Conservation (phyloP, 352 stramenopile species). For the Plasmopara muralis region DNA sequence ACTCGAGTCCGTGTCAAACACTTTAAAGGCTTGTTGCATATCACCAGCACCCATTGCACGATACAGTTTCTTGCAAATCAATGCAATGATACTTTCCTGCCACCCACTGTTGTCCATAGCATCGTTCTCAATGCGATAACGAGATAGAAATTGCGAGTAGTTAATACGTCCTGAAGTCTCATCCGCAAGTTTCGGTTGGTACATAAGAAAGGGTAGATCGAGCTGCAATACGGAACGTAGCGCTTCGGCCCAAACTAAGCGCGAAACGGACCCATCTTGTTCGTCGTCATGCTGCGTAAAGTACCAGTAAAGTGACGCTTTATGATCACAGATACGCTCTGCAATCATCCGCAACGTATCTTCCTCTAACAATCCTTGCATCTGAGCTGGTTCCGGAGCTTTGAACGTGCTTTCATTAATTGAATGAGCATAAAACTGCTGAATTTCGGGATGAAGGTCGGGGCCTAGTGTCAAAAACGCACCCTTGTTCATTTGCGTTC, state of each 20-base stretch:
- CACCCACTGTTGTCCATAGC: constrained; percentile 78
- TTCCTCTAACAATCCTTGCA: constrained; percentile 80
- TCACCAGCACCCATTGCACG: constrained; percentile 86
- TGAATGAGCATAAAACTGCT: constrained; percentile 91
- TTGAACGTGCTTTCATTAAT: constrained; percentile 80
- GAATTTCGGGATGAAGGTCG: constrained; percentile 89
- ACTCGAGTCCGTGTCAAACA: constrained; percentile 88
- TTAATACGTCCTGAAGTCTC: constrained; percentile 77
- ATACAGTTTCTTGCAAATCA: constrained; percentile 91
- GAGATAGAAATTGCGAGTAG: constrained; percentile 90
- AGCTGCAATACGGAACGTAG: constrained; percentile 88
- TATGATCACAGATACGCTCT: constrained; percentile 89
- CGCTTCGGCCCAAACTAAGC: constrained; percentile 87
- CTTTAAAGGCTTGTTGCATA: constrained; percentile 84
- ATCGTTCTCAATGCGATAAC: constrained; percentile 90
- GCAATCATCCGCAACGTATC: constrained; percentile 92
- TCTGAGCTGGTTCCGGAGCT: constrained; percentile 48
- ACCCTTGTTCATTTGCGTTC: constrained; percentile 90
- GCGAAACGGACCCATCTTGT: constrained; percentile 75
- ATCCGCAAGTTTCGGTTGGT: constrained; percentile 83
- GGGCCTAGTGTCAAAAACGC: constrained; percentile 88
- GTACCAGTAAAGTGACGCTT: constrained; percentile 90
- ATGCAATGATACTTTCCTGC: constrained; percentile 87
- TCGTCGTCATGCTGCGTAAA: constrained; percentile 91
- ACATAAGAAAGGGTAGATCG: constrained; percentile 87